These are phyloP conservation scores for Neurospora sp. DNA, from an alignment of 495 filamentous ascomycete species.

Conservation along the genomic window DNA sequence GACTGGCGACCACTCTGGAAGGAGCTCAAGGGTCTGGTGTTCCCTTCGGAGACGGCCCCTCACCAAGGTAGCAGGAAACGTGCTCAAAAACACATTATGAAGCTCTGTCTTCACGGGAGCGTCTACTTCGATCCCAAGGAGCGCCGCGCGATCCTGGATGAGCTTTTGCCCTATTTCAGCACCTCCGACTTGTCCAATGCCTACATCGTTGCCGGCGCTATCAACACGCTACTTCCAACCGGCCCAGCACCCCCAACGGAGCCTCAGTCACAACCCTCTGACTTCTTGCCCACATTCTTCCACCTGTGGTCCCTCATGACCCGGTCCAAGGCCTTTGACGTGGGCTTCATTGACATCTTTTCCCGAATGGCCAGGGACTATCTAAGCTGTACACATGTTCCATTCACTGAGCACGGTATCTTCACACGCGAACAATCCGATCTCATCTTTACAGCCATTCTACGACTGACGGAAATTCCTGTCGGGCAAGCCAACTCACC, in stretches of 20 bases:
- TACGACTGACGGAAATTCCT: slow-evolving; percentile 87
- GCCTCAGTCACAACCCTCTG: slow-evolving; percentile 62
- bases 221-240: slow-evolving; percentile 84
- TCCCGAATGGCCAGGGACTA: slow-evolving; percentile 80
- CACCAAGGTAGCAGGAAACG: slow-evolving; percentile 36
- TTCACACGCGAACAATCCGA: slow-evolving; percentile 88
- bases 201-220: slow-evolving; percentile 73
- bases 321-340: slow-evolving; percentile 78
- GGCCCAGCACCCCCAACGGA: slow-evolving; percentile 61
- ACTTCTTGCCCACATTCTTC: slow-evolving; percentile 84
- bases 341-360: slow-evolving; percentile 77
- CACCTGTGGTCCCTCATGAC: slow-evolving; percentile 92
- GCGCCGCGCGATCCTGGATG: slow-evolving; percentile 78
- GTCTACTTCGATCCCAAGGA: slow-evolving; percentile 86
- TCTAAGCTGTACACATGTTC: slow-evolving; percentile 58
- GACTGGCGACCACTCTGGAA: slow-evolving; percentile 91
- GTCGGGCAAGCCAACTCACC: slow-evolving; percentile 93
- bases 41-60: slow-evolving; percentile 63
- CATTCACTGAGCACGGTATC: slow-evolving; percentile 79
- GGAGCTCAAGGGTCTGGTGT: slow-evolving; percentile 77
- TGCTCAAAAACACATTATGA: slow-evolving; percentile 52
- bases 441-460: slow-evolving; percentile 82
- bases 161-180: slow-evolving; percentile 90
- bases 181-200: slow-evolving; percentile 83
- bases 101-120: slow-evolving; percentile 80